Percentiles rank a stretch among this genome's conserved stretches.
These are phyloP conservation scores for Penicillium mononematosum DNA, from an alignment of 495 filamentous ascomycete species.

Conservation along the genomic window DNA sequence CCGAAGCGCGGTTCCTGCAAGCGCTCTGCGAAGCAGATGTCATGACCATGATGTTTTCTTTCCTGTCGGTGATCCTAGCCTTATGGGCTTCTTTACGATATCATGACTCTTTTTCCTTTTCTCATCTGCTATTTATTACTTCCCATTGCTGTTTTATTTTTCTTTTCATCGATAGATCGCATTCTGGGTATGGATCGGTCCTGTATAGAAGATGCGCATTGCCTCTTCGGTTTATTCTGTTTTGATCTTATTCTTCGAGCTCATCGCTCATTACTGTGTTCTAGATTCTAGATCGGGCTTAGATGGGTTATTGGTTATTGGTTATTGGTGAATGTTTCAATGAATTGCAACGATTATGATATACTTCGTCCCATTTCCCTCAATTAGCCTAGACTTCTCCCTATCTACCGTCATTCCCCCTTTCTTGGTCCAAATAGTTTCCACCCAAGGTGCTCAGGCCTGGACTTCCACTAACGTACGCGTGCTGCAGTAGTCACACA, in stretches of 20 bases:
- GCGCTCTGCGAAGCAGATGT: constrained; percentile 32
- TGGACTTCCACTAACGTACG: neutral
- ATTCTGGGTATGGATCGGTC: neutral
- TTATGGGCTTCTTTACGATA: constrained; percentile 3
- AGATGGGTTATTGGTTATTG: constrained; percentile 8
- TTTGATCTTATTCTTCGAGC: constrained; percentile 9
- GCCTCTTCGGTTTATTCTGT: constrained; percentile 10
- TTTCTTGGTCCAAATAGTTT: neutral
- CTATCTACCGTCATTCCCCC: neutral
- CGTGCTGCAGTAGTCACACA: neutral
- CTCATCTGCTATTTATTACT: neutral
- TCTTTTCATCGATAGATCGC: neutral
- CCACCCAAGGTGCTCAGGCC: too few species aligned
- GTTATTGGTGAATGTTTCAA: neutral
- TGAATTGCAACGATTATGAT: constrained; percentile 9
- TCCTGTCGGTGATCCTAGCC: neutral
- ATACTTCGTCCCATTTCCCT: neutral
- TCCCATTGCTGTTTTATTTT: neutral
- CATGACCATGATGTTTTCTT: constrained; percentile 8
- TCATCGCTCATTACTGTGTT: constrained; percentile 2
- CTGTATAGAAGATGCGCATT: constrained; percentile 10
- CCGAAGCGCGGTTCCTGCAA: constrained; percentile 43
- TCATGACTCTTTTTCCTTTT: constrained; percentile 13
- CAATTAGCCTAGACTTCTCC: neutral
- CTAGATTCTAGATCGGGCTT: constrained; percentile 8